Evolutionary conservation across 768 basidiomycete species (phyloP).

Genomic region (Cystobasidium onofrii): DNA sequence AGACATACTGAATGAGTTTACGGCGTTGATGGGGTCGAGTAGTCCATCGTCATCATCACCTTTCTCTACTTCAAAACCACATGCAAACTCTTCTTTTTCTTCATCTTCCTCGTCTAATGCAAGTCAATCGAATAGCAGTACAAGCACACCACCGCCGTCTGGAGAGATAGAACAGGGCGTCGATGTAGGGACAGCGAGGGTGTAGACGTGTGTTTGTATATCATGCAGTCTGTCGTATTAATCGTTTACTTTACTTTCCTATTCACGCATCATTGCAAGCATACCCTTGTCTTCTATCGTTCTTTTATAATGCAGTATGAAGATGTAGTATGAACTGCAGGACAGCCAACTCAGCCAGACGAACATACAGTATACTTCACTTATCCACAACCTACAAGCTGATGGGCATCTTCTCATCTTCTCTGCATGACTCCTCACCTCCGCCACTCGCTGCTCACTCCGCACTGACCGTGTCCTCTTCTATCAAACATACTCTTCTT

Average conservation of each 20-base stretch:
- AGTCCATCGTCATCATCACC: slow-evolving; percentile 8
- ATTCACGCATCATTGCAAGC: no score
- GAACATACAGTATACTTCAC: no score
- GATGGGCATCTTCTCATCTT: no score
- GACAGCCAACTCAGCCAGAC: no score
- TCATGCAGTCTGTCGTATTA: background rate
- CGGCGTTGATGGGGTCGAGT: background rate
- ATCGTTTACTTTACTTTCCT: background rate
- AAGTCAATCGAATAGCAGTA: background rate
- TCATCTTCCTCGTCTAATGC: background rate
- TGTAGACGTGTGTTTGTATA: background rate
- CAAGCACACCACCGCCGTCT: background rate
- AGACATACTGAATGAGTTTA: slow-evolving; percentile 4
- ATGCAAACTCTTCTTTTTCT: background rate
- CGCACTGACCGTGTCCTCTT: background rate
- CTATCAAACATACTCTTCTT: no score
- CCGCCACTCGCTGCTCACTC: background rate
- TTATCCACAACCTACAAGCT: no score
- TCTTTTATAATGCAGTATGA: no score
- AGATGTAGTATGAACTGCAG: no score
- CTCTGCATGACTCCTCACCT: background rate
- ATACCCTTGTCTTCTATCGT: no score
- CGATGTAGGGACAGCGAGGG: slow-evolving; percentile 16
- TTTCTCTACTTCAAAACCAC: background rate
- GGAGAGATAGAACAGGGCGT: slow-evolving; percentile 9